These are phyloP conservation scores for Rhazya stricta DNA, from an alignment of 257 asterid species.

Conservation along the genomic window DNA sequence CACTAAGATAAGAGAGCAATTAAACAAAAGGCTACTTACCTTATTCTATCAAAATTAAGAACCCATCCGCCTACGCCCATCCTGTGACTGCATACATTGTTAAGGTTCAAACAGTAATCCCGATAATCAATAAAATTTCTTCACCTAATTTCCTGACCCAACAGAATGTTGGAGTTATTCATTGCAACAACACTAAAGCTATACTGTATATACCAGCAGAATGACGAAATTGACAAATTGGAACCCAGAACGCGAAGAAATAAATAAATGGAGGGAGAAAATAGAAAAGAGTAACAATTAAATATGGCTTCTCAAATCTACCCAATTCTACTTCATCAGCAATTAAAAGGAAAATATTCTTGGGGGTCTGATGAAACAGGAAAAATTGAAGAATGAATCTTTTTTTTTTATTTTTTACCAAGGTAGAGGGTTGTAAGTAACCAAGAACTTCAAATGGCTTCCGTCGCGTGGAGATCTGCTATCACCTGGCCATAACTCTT, in stretches of 20 bases:
- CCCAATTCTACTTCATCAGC: neutral
- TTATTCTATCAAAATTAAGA: constrained; percentile 75
- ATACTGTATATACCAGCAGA: neutral
- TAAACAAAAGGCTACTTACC: constrained; percentile 46
- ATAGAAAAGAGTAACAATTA: too few relatives aligned
- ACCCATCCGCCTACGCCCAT: constrained; percentile 95
- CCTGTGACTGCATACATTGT: constrained; percentile 62
- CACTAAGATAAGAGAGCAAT: neutral
- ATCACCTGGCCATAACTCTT: constrained; percentile 94
- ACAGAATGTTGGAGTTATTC: neutral
- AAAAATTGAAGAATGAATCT: neutral
- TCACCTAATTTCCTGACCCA: neutral
- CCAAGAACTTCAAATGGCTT: constrained; percentile 87
- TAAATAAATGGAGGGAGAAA: neutral
- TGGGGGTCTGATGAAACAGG: neutral
- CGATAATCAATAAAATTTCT: neutral
- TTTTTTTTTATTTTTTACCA: constrained; percentile 40
- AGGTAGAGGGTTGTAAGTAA: constrained; percentile 90
- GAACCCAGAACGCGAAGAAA: neutral
- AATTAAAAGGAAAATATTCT: neutral
- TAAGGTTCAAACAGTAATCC: neutral
- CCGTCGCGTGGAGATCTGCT: constrained; percentile 97
- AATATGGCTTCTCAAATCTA: neutral
- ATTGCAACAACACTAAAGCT: neutral
- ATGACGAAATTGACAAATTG: neutral